Evolutionary conservation across 495 filamentous ascomycete species (phyloP).

Genomic region (Penicillium coprophilum): DNA sequence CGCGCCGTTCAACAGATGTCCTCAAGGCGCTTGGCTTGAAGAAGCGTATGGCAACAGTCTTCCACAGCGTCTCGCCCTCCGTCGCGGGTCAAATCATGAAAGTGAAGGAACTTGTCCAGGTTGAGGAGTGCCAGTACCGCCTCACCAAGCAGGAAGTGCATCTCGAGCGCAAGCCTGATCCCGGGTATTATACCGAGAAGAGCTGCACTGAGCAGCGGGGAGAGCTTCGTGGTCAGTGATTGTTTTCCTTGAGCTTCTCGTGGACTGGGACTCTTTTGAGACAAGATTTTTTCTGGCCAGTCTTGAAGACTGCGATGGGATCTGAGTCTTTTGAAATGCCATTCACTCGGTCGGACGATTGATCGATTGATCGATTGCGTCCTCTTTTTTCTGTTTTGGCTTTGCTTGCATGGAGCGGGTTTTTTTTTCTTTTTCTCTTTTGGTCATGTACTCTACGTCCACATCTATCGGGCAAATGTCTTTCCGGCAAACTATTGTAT

Average conservation of each 20-base stretch:
- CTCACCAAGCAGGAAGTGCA: conserved; percentile 72
- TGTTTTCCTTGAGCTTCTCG: neutral
- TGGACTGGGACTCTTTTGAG: neutral
- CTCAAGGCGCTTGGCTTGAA: conserved; percentile 87
- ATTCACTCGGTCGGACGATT: neutral
- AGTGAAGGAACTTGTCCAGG: conserved; percentile 91
- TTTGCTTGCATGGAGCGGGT: conserved; percentile 45
- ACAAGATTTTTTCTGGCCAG: neutral
- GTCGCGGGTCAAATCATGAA: conserved; percentile 95
- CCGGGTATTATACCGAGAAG: conserved; percentile 83
- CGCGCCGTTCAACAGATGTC: conserved; percentile 74
- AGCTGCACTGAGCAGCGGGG: conserved; percentile 34
- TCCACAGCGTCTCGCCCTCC: conserved; percentile 79
- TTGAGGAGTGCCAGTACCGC: conserved; percentile 74
- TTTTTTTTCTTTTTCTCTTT: conserved; percentile 29
- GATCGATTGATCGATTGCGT: conserved; percentile 2
- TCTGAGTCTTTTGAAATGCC: neutral
- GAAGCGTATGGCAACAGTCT: conserved; percentile 85
- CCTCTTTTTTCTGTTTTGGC: conserved; percentile 20
- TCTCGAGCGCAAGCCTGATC: conserved; percentile 71
- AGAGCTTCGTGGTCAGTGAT: conserved; percentile 23
- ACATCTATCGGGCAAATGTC: conserved; percentile 12
- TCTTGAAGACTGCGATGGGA: neutral
- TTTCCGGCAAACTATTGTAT: conserved; percentile 31
- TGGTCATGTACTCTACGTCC: conserved; percentile 29